These are phyloP conservation scores for Cetradonia linearis DNA, from an alignment of 495 filamentous ascomycete genomes.

Conservation along the genomic window DNA sequence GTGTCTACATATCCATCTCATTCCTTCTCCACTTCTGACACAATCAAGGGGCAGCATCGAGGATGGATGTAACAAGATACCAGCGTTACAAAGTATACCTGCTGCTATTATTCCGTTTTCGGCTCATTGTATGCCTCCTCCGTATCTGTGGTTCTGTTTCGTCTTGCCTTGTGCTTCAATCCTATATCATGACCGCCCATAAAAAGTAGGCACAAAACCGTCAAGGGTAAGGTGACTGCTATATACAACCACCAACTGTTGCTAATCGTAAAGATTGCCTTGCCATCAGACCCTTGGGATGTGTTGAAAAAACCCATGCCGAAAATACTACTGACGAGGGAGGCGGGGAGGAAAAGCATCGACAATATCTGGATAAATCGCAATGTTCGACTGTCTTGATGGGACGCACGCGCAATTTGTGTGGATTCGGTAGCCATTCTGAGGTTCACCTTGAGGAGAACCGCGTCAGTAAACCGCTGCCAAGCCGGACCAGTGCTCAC, in stretches of 20 bases:
- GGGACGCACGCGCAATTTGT: slow-evolving; percentile 16
- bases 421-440: slow-evolving; percentile 18
- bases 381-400: slow-evolving; percentile 16
- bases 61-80: too few relatives aligned
- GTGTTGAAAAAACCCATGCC: slow-evolving; percentile 17
- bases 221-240: slow-evolving; percentile 10
- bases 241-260: slow-evolving; percentile 13
- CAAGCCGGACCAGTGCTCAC: slow-evolving; percentile 2
- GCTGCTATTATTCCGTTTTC: too few relatives aligned
- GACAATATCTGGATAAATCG: slow-evolving; percentile 15
- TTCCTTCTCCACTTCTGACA: too few relatives aligned
- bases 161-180: slow-evolving; percentile 1
- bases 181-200: slow-evolving; percentile 3
- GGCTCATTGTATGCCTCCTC: too few relatives aligned
- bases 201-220: slow-evolving; percentile 2
- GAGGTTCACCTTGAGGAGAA: slow-evolving; percentile 11
- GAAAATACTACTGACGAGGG: slow-evolving; percentile 17
- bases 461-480: background rate
- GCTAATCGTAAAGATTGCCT: slow-evolving; percentile 11
- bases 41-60: too few relatives aligned
- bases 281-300: slow-evolving; percentile 7
- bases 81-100: too few relatives aligned
- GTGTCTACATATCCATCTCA: too few relatives aligned
- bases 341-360: slow-evolving; percentile 15
- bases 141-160: too few relatives aligned